Conservation (phyloP, 768 basidiomycete genomes). For the Rubroboletus satanas region DNA sequence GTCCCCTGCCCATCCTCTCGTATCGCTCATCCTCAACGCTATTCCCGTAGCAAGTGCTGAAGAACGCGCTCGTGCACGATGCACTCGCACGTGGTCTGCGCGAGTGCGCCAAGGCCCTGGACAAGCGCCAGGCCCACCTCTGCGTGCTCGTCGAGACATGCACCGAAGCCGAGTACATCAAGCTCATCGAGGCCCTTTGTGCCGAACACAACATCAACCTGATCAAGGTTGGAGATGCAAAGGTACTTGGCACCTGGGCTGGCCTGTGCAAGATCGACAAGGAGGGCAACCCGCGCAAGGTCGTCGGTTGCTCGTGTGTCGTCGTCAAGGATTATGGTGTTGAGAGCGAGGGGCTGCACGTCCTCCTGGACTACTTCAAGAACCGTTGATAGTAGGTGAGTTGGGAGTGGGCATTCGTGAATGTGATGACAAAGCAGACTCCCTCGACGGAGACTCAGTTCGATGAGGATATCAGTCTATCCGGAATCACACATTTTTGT, state of each 20-base stretch:
- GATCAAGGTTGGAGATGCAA: conserved; percentile 98
- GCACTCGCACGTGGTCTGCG: conserved; percentile 97
- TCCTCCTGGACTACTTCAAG: conserved; percentile 95
- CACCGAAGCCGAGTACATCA: conserved; percentile 99
- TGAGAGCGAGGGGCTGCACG: conserved; percentile 92
- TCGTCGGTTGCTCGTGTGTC: conserved; percentile 90
- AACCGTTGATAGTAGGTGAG: conserved; percentile 66
- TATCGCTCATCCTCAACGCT: conserved; percentile 5
- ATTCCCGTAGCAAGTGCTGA: conserved; percentile 82
- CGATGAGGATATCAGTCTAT: conserved; percentile 52
- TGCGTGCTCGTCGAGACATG: conserved; percentile 99
- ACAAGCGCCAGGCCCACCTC: conserved; percentile 97
- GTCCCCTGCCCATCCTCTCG: conserved; percentile 6
- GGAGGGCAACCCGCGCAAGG: conserved; percentile 96
- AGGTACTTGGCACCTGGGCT: conserved; percentile 97
- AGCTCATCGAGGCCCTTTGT: conserved; percentile 99
- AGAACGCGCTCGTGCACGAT: conserved; percentile 97
- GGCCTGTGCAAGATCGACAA: conserved; percentile 99
- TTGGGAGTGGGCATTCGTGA: conserved; percentile 7
- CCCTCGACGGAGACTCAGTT: conserved; percentile 79
- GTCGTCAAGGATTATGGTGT: conserved; percentile 97
- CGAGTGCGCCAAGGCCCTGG: conserved; percentile 95
- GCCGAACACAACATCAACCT: conserved; percentile 99
- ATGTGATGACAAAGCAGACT: conserved; percentile 85
- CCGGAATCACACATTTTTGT: conserved; percentile 38